Conservation (phyloP, 2,329 filamentous ascomycete species). For the Aspergillus neotritici region DNA sequence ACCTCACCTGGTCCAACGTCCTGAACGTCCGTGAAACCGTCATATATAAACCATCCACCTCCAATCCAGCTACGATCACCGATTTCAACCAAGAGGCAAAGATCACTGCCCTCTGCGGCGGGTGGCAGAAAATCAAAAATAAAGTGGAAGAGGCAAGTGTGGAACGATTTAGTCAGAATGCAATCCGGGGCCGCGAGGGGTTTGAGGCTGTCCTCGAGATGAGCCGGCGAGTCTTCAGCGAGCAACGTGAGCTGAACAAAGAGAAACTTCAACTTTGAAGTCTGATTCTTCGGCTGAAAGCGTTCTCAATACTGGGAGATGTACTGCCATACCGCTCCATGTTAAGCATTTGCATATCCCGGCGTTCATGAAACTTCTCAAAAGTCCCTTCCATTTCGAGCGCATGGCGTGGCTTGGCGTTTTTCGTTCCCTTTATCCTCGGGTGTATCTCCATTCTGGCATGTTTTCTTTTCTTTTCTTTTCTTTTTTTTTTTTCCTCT, state of each 20-base stretch:
- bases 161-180: constrained; percentile 85
- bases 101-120: constrained; percentile 89
- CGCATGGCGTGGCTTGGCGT: constrained; percentile 22
- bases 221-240: constrained; percentile 83
- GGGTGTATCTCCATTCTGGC: neutral
- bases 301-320: neutral
- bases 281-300: constrained; percentile 9
- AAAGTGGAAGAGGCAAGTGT: constrained; percentile 90
- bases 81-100: constrained; percentile 83
- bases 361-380: constrained; percentile 20
- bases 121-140: constrained; percentile 96
- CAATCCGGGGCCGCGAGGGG: constrained; percentile 80
- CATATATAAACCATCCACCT: constrained; percentile 63
- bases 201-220: constrained; percentile 94
- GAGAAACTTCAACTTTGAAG: constrained; percentile 36
- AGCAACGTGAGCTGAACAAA: constrained; percentile 66
- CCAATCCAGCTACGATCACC: constrained; percentile 54
- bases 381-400: constrained; percentile 8
- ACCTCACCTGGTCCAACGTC: constrained; percentile 87
- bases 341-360: constrained; percentile 30
- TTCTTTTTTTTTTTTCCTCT: constrained; percentile 2
- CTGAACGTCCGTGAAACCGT: constrained; percentile 91
- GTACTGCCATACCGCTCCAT: constrained; percentile 12
- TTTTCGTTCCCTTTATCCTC: constrained; percentile 6
- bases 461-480: neutral